Conservation (phyloP, 1,284 basidiomycete genomes). For the Ceratobasidium papillatum region DNA sequence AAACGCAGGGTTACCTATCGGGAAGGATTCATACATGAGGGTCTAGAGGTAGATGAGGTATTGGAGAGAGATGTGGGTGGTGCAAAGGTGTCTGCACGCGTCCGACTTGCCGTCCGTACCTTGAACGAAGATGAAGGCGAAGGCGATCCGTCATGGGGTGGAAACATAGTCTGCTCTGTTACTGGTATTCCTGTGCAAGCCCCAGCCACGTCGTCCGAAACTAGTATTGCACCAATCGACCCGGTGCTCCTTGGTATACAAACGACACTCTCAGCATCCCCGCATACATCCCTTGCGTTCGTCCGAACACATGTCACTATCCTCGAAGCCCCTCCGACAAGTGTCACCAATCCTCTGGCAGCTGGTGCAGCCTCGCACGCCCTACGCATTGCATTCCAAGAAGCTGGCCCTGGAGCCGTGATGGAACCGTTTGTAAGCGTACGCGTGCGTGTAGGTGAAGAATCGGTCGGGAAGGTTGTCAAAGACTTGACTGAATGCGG, state of each 20-base stretch:
- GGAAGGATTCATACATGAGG: conserved; percentile 66
- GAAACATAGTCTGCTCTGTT: conserved; percentile 70
- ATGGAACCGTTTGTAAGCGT: conserved; percentile 77
- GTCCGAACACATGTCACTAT: conserved; percentile 69
- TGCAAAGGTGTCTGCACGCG: conserved; percentile 57
- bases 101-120: conserved; percentile 64
- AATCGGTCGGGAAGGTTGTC: conserved; percentile 73
- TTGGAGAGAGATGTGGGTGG: conserved; percentile 73
- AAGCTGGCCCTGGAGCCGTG: conserved; percentile 70
- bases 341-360: conserved; percentile 53
- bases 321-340: conserved; percentile 52
- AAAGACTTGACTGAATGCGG: conserved; percentile 79
- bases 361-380: conserved; percentile 71
- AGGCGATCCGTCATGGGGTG: conserved; percentile 73
- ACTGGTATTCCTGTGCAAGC: conserved; percentile 62
- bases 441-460: conserved; percentile 70
- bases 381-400: conserved; percentile 65
- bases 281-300: conserved; percentile 73
- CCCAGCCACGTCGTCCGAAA: conserved; percentile 58
- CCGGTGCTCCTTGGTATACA: conserved; percentile 72
- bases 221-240: conserved; percentile 53
- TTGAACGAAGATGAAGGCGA: conserved; percentile 60
- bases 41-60: conserved; percentile 50
- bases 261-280: conserved; percentile 75
- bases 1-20: conserved; percentile 80